These are phyloP conservation scores for Schizothecium vesticola DNA, from an alignment of 495 filamentous ascomycete species.

Conservation along the genomic window DNA sequence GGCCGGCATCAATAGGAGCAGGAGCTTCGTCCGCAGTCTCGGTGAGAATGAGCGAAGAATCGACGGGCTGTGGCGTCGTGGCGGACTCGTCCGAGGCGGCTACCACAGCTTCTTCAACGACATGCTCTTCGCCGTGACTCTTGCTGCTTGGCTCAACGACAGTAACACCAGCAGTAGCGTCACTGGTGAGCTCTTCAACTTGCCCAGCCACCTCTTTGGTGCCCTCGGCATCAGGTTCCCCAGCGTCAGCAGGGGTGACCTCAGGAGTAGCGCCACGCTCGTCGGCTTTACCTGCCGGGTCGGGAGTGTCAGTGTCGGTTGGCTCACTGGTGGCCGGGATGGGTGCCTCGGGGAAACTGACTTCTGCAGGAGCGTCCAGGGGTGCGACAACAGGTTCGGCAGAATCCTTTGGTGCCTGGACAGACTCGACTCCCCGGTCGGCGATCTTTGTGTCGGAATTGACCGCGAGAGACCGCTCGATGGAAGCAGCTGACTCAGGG, in stretches of 20 bases:
- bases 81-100: background rate
- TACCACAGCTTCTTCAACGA: conserved; percentile 18
- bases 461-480: background rate
- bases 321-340: background rate
- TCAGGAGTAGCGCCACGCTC: background rate
- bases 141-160: background rate
- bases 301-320: background rate
- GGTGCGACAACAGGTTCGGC: background rate
- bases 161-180: conserved; percentile 13
- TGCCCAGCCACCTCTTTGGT: background rate
- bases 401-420: background rate
- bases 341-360: background rate
- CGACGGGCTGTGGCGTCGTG: background rate
- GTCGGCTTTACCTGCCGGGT: background rate
- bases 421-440: background rate
- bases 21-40: background rate
- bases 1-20: background rate
- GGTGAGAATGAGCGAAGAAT: background rate
- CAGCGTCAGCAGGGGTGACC: background rate
- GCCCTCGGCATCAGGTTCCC: background rate
- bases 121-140: background rate
- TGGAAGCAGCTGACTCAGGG: conserved; percentile 3
- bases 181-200: background rate
- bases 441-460: background rate
- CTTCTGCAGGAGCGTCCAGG: background rate